Evolutionary conservation across 2,329 filamentous ascomycete species (phyloP).

Genomic region (Fusarium subglutinans): DNA sequence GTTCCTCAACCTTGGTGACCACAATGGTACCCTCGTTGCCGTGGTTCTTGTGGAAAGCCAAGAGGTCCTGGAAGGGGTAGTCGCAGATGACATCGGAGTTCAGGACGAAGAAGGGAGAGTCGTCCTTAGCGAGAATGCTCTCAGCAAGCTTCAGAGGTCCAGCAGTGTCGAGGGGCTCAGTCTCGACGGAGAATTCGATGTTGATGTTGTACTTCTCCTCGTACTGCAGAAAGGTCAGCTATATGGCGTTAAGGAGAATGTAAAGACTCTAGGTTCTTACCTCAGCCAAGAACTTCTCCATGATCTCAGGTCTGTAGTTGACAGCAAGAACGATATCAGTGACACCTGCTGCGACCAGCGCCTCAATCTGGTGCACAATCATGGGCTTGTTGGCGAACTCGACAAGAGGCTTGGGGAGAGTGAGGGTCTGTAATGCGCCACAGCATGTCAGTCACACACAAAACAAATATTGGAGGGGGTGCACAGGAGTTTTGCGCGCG

Average conservation of each 20-base stretch:
- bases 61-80: slow-evolving; percentile 91
- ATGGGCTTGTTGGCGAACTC: slow-evolving; percentile 99
- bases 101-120: slow-evolving; percentile 95
- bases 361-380: slow-evolving; percentile 98
- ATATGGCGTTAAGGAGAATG: background rate
- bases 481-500: slow-evolving; percentile 18
- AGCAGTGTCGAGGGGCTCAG: slow-evolving; percentile 92
- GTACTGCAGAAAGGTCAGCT: slow-evolving; percentile 66
- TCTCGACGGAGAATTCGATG: slow-evolving; percentile 97
- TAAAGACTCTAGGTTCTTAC: slow-evolving; percentile 54
- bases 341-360: slow-evolving; percentile 90
- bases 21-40: slow-evolving; percentile 97
- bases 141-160: slow-evolving; percentile 96
- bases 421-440: slow-evolving; percentile 76
- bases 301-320: slow-evolving; percentile 98
- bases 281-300: slow-evolving; percentile 93
- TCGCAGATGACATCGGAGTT: slow-evolving; percentile 99
- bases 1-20: slow-evolving; percentile 98
- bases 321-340: slow-evolving; percentile 98
- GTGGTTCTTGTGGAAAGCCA: slow-evolving; percentile 90
- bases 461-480: background rate
- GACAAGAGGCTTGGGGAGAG: slow-evolving; percentile 95
- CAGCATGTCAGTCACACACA: slow-evolving; percentile 34
- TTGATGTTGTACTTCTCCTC: slow-evolving; percentile 92
- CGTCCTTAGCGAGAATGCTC: slow-evolving; percentile 90